Evolutionary conservation across 2,329 filamentous ascomycete genomes (phyloP).

Genomic region (Apiospora koreana): DNA sequence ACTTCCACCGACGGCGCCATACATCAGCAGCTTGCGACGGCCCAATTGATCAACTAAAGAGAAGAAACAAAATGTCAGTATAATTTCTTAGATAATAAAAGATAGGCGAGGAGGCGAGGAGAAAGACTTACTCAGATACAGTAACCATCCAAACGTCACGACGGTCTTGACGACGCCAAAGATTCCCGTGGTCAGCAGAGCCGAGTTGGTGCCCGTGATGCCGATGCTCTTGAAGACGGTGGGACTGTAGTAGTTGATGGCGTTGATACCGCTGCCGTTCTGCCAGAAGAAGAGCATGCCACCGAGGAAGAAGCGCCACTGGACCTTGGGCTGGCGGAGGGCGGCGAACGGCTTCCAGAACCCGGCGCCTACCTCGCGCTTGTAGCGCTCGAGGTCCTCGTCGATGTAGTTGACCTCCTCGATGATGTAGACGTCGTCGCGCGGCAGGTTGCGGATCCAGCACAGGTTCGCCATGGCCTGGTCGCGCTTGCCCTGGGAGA

Average conservation of each 20-base stretch:
- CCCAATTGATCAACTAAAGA: constrained; percentile 57
- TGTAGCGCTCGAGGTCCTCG: constrained; percentile 66
- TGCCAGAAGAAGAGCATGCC: constrained; percentile 77
- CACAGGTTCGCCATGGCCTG: constrained; percentile 59
- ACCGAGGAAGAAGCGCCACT: constrained; percentile 73
- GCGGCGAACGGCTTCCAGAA: constrained; percentile 74
- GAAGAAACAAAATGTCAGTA: background rate
- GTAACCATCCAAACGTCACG: constrained; percentile 62
- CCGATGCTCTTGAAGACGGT: constrained; percentile 67
- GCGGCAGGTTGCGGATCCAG: constrained; percentile 63
- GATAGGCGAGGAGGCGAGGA: no score
- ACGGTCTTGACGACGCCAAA: constrained; percentile 67
- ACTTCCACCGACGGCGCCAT: constrained; percentile 60
- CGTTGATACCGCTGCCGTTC: constrained; percentile 71
- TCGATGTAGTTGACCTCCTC: constrained; percentile 75
- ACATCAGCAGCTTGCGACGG: constrained; percentile 59
- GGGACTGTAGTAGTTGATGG: constrained; percentile 65
- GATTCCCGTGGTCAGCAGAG: constrained; percentile 64
- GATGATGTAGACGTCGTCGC: constrained; percentile 64
- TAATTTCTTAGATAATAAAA: no score
- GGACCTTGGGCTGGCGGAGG: constrained; percentile 56
- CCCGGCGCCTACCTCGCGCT: constrained; percentile 63
- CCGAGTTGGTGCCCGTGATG: constrained; percentile 55
- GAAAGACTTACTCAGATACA: constrained; percentile 48
- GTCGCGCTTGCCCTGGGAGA: constrained; percentile 61